Evolutionary conservation across 164 flowering plant species (phyloP).

Genomic region (Hamamelis virginiana): DNA sequence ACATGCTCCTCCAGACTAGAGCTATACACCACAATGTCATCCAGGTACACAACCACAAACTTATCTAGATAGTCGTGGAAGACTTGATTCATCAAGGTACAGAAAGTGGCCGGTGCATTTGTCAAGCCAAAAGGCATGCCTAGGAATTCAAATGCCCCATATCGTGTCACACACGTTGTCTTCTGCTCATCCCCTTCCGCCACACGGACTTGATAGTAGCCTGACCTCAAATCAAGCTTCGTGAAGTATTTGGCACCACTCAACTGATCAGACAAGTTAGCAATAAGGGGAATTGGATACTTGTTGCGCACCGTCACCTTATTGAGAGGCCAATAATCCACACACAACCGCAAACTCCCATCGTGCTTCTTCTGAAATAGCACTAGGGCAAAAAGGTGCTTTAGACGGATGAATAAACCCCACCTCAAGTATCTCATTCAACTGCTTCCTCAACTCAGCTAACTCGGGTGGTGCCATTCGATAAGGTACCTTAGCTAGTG

Average conservation of each 20-base stretch:
- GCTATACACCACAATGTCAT: background rate
- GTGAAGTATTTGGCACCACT: background rate
- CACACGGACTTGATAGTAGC: background rate
- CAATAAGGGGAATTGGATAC: too few species aligned
- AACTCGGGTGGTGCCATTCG: constrained; percentile 6
- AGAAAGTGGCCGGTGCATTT: background rate
- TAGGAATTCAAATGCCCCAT: background rate
- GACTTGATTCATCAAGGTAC: background rate
- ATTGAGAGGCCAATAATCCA: too few species aligned
- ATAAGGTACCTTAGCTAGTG: background rate
- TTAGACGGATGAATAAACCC: background rate
- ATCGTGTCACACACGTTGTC: too few species aligned
- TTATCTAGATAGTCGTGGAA: too few species aligned
- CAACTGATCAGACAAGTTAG: too few species aligned
- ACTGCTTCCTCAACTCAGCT: background rate
- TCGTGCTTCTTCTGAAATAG: background rate
- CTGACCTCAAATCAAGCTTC: background rate
- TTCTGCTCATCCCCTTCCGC: too few species aligned
- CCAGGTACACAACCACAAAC: background rate
- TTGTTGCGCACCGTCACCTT: too few species aligned
- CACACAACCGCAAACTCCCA: too few species aligned
- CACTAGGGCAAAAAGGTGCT: constrained; percentile 1
- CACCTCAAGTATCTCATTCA: background rate
- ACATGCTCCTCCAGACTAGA: too few species aligned
- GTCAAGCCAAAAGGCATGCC: background rate